A percentile compares a stretch with the other conserved stretches of the same genome.
phyloP scores from a whole-genome alignment of 345 rosid genomes.

The Salix suchowensis region DNA sequence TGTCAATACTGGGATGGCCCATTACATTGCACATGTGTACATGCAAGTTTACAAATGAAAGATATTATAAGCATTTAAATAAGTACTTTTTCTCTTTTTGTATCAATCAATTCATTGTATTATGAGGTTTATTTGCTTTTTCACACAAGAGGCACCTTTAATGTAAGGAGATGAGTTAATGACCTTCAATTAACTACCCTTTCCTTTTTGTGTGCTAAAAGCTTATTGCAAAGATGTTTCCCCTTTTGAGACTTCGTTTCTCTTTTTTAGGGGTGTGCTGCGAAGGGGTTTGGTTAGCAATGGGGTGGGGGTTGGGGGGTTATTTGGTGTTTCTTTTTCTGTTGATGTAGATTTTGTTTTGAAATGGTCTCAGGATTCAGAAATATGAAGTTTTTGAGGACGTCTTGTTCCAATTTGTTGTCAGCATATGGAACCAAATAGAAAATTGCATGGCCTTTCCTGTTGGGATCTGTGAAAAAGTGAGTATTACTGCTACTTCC shows the following conservation, averaged over 20 bases:
- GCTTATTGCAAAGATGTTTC: not conserved
- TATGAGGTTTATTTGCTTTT: not conserved
- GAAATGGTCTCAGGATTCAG: slow-evolving; percentile 46
- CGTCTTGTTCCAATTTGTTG: slow-evolving; percentile 42
- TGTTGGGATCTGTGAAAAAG: slow-evolving; percentile 33
- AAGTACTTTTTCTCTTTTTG: not conserved
- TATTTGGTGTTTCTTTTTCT: not conserved
- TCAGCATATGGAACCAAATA: slow-evolving; percentile 62
- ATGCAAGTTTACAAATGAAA: no score
- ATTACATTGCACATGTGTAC: no score
- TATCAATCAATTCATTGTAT: not conserved
- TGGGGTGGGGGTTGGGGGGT: not conserved
- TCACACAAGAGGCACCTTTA: not conserved
- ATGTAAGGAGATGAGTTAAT: not conserved
- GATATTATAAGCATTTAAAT: no score
- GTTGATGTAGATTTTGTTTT: slow-evolving; percentile 4
- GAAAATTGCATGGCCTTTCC: slow-evolving; percentile 38
- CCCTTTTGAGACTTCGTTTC: not conserved
- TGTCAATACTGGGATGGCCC: no score
- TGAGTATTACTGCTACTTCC: slow-evolving; percentile 22
- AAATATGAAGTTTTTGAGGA: slow-evolving; percentile 58
- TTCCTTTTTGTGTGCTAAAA: not conserved
- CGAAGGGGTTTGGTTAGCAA: no score
- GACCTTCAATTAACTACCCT: not conserved
- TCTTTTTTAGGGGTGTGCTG: no score